Base-by-base conservation (phyloP, 139 green algal genomes). In the Edaphochlamys debaryana region DNA sequence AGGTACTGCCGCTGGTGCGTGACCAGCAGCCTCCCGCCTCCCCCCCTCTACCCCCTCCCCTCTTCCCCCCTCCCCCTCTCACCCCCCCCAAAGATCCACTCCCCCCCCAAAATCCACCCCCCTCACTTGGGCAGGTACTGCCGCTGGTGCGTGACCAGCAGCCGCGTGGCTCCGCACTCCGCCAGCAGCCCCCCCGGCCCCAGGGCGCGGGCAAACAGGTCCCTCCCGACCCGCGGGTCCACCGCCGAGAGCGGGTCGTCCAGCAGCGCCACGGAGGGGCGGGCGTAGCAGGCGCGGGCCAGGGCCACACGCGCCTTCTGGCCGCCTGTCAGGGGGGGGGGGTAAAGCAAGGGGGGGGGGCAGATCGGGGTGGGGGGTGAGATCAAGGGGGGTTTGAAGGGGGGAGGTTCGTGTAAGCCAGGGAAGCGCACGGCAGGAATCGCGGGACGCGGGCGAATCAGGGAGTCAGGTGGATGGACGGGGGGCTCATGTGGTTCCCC, bases 1-100 rank as follows among this genome's bases (percentile, higher is more conserved):
- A 98, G 91, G 89, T 92, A 97, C 84, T 98, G 96, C 29, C 90
- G 80, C 89, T 98, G 95, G 79, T 98, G 96, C 4, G 95, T 98
- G 2, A 97, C 96, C 64, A 98, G 89, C 52, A 98, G 77, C 40
- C 36, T 4, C 9, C 64, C 6, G 11, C 11, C 5, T 13, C 36
- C 36, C 30, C 66, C 70, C 27, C 29, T 32, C 71, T 29, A 60
- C 68, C 68, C 41, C 66, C 9, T 32, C 64, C 34, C 32, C 25
- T 20, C 64, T 4, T 41, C 64, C 34, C 17, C 5, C 32, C 4
- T 34, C 32, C 1, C 27, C 32, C 5, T 22, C 64, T 20, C 32
- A 3, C 27, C 32, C 32, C 6, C n/a, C n/a, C n/a, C n/a, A n/a
- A n/a, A n/a, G n/a, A n/a, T n/a, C n/a, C n/a, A n/a, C n/a, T n/a